These are phyloP conservation scores for Cephalotrichum gorgonifer DNA, from an alignment of 2,329 filamentous ascomycete genomes.

Conservation along the genomic window DNA sequence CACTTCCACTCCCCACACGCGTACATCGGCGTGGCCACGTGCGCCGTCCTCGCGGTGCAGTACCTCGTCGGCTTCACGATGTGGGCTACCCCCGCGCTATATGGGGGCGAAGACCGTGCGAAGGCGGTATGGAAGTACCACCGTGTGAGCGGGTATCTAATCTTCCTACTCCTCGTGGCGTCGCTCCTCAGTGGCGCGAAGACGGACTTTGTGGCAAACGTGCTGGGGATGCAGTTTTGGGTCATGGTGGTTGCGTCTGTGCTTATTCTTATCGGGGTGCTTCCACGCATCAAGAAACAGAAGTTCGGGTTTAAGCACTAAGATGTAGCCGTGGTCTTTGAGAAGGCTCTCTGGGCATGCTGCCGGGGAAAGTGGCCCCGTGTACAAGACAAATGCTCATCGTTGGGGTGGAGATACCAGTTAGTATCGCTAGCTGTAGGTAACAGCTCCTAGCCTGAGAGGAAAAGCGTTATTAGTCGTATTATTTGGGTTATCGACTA, in stretches of 20 bases:
- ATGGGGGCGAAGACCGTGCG: slow-evolving; percentile 69
- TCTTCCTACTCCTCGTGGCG: slow-evolving; percentile 59
- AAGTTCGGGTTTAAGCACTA: slow-evolving; percentile 53
- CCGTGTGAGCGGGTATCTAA: slow-evolving; percentile 62
- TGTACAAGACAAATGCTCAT: too few species aligned
- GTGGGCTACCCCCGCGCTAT: slow-evolving; percentile 64
- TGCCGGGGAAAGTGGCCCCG: too few species aligned
- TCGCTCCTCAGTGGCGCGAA: slow-evolving; percentile 67
- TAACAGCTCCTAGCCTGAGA: too few species aligned
- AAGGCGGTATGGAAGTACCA: slow-evolving; percentile 89
- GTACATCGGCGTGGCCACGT: slow-evolving; percentile 69
- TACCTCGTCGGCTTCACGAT: slow-evolving; percentile 72
- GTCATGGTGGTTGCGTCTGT: slow-evolving; percentile 55
- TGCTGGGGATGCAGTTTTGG: slow-evolving; percentile 68
- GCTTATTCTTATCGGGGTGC: slow-evolving; percentile 60
- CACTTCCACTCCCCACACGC: slow-evolving; percentile 79
- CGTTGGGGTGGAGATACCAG: too few species aligned
- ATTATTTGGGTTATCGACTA: too few species aligned
- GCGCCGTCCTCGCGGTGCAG: slow-evolving; percentile 61
- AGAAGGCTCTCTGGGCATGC: too few species aligned
- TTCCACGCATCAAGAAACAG: slow-evolving; percentile 68
- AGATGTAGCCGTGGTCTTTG: background rate
- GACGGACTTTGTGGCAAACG: slow-evolving; percentile 62
- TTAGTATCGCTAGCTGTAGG: too few species aligned
- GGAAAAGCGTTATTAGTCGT: too few species aligned